Evolutionary conservation across 1,139 yeast species (phyloP), one percentile per base, ranked within the genome.

Genomic region (Hemisphaericaspora lyxosophila): DNA sequence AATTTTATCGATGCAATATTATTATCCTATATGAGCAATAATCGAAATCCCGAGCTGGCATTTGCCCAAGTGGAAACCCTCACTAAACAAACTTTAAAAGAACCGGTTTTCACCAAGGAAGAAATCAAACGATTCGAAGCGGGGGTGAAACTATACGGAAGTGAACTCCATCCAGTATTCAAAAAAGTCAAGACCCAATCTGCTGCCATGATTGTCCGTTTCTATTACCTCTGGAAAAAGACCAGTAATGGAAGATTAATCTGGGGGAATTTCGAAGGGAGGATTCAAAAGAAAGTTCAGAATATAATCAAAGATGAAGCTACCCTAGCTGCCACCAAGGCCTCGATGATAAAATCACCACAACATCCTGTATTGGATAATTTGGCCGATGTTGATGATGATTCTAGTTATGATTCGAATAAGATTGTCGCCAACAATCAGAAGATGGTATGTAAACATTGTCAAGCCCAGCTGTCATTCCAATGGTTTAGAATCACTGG

Each of bases 171-270:
- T 52, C 88, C 85, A 2, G 94, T 87, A 0, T 77, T 60, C 48
- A 76, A 80, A 52, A 75, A 73, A 45, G 94, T 90, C 5, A 74
- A 74, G 29, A 73, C 89, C 0, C 94, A 85, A 48, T 69, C 87
- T 0, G 67, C 80, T 38, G 75, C 90, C 0, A 85, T 83, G 80
- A 73, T 89, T 45, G 97, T 90, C 1, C 63, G 96, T 38, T 90
- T 75, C 55, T 90, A 87, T 54, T 90, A 90, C 53, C 64, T 85
- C 36, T 90, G 97, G 97, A 90, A 90, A 59, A 90, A 90, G 58
- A 82, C 96, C 0, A 67, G 75, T 22, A 72, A 72, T 39, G 97
- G 97, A 0, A 78, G 75, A 46, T 55, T 62, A 35, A 85, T 86
- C 12, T 88, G 97, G 96, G 96, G 88, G 26, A 82, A 82, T 53